These are phyloP conservation scores for Parathielavia appendiculata DNA, from an alignment of 495 filamentous ascomycete species.

Conservation along the genomic window DNA sequence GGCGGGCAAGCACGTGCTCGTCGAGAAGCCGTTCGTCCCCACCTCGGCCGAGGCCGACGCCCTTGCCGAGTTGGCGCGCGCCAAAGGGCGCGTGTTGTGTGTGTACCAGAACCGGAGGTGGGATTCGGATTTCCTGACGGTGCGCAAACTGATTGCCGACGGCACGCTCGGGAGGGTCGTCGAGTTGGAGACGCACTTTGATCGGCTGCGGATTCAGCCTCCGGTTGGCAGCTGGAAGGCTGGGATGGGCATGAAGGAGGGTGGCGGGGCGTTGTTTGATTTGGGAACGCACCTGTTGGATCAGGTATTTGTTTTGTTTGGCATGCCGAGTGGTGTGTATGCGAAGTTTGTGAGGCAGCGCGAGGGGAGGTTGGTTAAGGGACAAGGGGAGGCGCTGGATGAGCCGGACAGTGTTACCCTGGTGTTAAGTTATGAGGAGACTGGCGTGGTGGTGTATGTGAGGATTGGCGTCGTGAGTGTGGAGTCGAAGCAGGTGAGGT, in stretches of 20 bases:
- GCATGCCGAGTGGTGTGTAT: constrained; percentile 63
- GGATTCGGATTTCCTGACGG: constrained; percentile 79
- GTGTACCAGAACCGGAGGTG: constrained; percentile 88
- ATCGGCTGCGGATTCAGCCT: constrained; percentile 62
- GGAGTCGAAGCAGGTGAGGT: constrained; percentile 67
- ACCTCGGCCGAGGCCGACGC: constrained; percentile 64
- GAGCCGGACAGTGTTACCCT: constrained; percentile 67
- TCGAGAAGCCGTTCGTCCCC: constrained; percentile 86
- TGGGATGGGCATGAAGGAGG: constrained; percentile 51
- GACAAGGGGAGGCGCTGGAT: constrained; percentile 41
- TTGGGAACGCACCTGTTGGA: constrained; percentile 81
- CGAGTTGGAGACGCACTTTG: constrained; percentile 77
- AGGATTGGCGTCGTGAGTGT: constrained; percentile 67
- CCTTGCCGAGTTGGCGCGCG: constrained; percentile 60
- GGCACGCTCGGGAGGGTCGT: constrained; percentile 60
- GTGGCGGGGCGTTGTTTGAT: constrained; percentile 72
- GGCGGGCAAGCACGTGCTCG: constrained; percentile 75
- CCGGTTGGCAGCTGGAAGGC: constrained; percentile 63
- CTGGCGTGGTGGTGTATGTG: constrained; percentile 55
- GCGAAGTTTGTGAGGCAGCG: constrained; percentile 66
- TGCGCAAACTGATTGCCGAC: constrained; percentile 55
- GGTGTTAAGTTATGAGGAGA: constrained; percentile 59
- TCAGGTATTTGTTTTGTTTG: constrained; percentile 74
- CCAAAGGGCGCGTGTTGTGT: constrained; percentile 58
- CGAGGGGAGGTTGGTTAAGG: constrained; percentile 35